phyloP scores from a whole-genome alignment of 2,329 filamentous ascomycete genomes.

The Clonostachys sp. region DNA sequence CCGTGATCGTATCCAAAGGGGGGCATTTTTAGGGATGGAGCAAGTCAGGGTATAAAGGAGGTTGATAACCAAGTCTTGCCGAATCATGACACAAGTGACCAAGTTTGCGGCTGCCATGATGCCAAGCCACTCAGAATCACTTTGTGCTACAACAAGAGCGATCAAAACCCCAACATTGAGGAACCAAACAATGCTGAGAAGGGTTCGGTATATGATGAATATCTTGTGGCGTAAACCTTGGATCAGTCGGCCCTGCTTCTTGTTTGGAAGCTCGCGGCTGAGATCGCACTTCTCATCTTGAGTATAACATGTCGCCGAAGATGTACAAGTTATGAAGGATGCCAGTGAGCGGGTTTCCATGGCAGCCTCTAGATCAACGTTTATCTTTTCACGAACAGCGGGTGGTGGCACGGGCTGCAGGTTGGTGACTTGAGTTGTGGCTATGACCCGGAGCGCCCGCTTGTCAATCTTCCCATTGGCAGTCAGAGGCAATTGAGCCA shows the following conservation, averaged over 20 bases:
- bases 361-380: constrained; percentile 2
- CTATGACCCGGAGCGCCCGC: constrained; percentile 29
- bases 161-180: constrained; percentile 43
- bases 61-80: constrained; percentile 51
- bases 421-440: constrained; percentile 13
- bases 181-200: constrained; percentile 49
- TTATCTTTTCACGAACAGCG: not conserved
- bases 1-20: constrained; percentile 40
- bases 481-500: constrained; percentile 42
- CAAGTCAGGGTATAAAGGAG: constrained; percentile 38
- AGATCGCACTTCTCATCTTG: constrained; percentile 20
- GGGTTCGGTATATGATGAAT: constrained; percentile 49
- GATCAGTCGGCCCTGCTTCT: constrained; percentile 29
- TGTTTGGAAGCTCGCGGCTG: constrained; percentile 27
- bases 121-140: constrained; percentile 28
- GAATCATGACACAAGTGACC: constrained; percentile 41
- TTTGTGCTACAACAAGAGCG: constrained; percentile 27
- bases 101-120: constrained; percentile 43
- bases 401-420: not conserved
- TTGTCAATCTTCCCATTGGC: constrained; percentile 55
- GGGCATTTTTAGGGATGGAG: constrained; percentile 37
- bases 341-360: constrained; percentile 16
- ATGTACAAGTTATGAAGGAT: constrained; percentile 20
- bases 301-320: constrained; percentile 1
- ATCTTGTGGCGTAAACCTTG: constrained; percentile 36